phyloP scores from a whole-genome alignment of 1,284 basidiomycete species.

The Anthracocystis walkeri region DNA sequence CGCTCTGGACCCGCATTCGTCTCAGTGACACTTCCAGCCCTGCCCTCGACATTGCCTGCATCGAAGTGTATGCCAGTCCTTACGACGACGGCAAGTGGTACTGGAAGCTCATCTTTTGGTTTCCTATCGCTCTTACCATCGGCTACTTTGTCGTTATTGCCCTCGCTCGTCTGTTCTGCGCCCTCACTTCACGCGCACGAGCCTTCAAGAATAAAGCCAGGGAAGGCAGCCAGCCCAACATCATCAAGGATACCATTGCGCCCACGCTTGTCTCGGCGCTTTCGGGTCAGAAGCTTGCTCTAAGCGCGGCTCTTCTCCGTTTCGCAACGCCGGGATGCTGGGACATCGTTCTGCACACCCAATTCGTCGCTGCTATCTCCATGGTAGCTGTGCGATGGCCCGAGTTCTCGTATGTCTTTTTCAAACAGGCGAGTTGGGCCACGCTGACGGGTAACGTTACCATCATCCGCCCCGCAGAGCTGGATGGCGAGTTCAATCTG shows the following conservation, averaged over 20 bases:
- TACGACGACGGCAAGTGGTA: conserved; percentile 77
- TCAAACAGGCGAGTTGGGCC: conserved; percentile 70
- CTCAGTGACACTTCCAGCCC: conserved; percentile 83
- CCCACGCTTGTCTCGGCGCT: conserved; percentile 80
- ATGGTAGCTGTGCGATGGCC: conserved; percentile 97
- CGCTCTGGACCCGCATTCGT: conserved; percentile 83
- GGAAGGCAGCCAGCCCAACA: conserved; percentile 57
- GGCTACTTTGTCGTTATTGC: conserved; percentile 85
- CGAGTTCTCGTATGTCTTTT: conserved; percentile 79
- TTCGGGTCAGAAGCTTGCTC: conserved; percentile 86
- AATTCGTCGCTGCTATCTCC: conserved; percentile 79
- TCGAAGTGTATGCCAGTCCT: conserved; percentile 83
- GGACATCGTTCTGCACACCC: conserved; percentile 91
- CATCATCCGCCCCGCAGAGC: conserved; percentile 32
- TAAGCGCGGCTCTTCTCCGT: conserved; percentile 85
- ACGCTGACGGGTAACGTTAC: conserved; percentile 53
- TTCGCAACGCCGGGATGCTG: conserved; percentile 93
- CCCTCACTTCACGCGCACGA: conserved; percentile 40
- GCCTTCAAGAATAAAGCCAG: conserved; percentile 61
- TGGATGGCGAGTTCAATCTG: conserved; percentile 29
- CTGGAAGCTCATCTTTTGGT: conserved; percentile 84
- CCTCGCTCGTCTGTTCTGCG: conserved; percentile 75
- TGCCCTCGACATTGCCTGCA: conserved; percentile 80
- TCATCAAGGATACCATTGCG: conserved; percentile 56
- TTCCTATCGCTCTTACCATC: conserved; percentile 80